Conservation (phyloP, 139 green algal species). For the Micromonas pusilla region DNA sequence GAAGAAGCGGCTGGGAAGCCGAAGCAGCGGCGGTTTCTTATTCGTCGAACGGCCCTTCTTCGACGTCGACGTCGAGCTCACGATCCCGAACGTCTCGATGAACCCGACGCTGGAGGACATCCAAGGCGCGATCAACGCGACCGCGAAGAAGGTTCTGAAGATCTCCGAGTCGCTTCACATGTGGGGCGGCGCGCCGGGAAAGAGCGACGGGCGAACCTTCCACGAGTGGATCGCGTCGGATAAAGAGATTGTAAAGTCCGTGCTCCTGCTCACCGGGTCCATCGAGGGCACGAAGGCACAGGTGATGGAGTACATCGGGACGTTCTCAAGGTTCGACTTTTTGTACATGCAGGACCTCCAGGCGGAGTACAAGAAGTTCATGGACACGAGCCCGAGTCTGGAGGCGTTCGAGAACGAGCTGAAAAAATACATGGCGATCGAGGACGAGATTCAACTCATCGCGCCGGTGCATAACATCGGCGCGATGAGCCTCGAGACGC, state of each 20-base stretch:
- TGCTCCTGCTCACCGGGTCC: constrained; percentile 69
- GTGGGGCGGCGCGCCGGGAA: constrained; percentile 89
- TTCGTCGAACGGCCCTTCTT: constrained; percentile 63
- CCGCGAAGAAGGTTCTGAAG: constrained; percentile 64
- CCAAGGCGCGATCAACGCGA: constrained; percentile 55
- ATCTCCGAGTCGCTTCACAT: constrained; percentile 66
- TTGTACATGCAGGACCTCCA: constrained; percentile 78
- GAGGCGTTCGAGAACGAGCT: constrained; percentile 84
- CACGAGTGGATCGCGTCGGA: constrained; percentile 67
- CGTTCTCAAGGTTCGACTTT: constrained; percentile 73
- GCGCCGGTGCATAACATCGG: constrained; percentile 74
- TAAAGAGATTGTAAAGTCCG: constrained; percentile 43
- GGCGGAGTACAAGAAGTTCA: constrained; percentile 56
- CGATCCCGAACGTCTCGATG: constrained; percentile 64
- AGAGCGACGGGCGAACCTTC: constrained; percentile 68
- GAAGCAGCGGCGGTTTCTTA: constrained; percentile 52
- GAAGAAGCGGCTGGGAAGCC: constrained; percentile 60
- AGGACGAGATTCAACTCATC: constrained; percentile 62
- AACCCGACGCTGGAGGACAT: constrained; percentile 68
- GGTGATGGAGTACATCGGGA: constrained; percentile 63
- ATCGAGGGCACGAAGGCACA: constrained; percentile 68
- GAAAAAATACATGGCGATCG: constrained; percentile 71
- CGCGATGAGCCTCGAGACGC: constrained; percentile 67
- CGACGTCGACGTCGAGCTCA: constrained; percentile 59
- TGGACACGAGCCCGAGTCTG: constrained; percentile 61